Evolutionary conservation across 2,329 filamentous ascomycete genomes (phyloP).

Genomic region (Calonectria henricotiae): DNA sequence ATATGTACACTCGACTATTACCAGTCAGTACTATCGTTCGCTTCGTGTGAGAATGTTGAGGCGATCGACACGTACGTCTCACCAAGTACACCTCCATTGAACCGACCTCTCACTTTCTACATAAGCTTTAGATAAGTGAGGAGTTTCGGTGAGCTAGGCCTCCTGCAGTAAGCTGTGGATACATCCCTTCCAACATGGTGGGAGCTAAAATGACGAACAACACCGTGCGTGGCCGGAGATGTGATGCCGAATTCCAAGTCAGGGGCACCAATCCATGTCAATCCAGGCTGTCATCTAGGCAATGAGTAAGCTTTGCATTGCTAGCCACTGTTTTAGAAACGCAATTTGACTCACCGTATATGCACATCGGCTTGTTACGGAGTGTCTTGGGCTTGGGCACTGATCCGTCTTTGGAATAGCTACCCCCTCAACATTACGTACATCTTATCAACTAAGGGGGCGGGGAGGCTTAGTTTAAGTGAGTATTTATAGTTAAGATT

Average conservation of each 20-base stretch:
- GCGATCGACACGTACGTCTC: conserved; percentile 8
- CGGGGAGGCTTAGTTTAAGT: background rate
- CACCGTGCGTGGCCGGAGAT: conserved; percentile 3
- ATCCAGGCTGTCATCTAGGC: background rate
- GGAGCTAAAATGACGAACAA: conserved; percentile 19
- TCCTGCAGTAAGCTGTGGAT: conserved; percentile 8
- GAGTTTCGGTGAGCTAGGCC: conserved; percentile 2
- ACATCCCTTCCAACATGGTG: background rate
- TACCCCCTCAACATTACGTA: conserved; percentile 29
- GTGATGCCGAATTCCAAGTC: conserved; percentile 17
- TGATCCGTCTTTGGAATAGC: conserved; percentile 14
- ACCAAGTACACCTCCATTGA: background rate
- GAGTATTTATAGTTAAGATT: conserved; percentile 9
- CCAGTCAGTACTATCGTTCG: background rate
- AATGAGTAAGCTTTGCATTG: conserved; percentile 8
- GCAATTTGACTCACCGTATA: conserved; percentile 6
- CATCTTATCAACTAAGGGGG: conserved; percentile 3
- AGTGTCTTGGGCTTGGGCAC: background rate
- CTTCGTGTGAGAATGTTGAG: conserved; percentile 18
- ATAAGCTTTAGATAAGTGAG: background rate
- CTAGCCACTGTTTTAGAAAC: conserved; percentile 11
- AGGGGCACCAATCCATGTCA: conserved; percentile 10
- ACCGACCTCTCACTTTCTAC: background rate
- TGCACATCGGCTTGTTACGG: conserved; percentile 27
- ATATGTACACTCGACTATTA: too few relatives aligned